Evolutionary conservation across 257 asterid genomes (phyloP), one percentile per base, ranked within the genome.

Genomic region (Petunia secreta): DNA sequence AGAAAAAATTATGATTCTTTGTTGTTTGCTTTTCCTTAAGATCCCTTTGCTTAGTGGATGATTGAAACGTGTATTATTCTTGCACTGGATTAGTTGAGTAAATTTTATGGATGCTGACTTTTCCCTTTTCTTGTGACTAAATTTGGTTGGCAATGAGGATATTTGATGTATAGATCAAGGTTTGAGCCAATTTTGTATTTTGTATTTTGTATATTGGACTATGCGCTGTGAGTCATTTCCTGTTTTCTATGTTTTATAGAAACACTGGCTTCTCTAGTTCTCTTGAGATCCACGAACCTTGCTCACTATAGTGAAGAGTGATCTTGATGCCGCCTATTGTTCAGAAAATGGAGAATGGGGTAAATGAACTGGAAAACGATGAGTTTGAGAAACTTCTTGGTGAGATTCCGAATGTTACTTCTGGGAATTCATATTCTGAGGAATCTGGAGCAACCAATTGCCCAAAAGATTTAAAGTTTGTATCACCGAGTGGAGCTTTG

Each of bases 301-400:
- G 55, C 55, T 67, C 55, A 43, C 52, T 5, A 16, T 34, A 4
- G n/a, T 68, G 57, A 68, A 68, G 57, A 68, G 1, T 44, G 16
- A 68, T 68, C 57, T 68, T 68, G 75, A 73, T 50, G 62, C 62
- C 13, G 62, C 62, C 13, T 50, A 37, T 36, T 73, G 78, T 73
- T 73, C 13, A 13, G 44, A 50, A 71, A 50, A 73, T 36, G 46
- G 78, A 73, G 36, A 73, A 73, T 50, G 62, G 78, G 11, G 34
- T 69, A 36, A 69, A 69, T 69, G 77, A 73, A 11, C 7, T 73
- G 46, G 78, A 73, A 50, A 73, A 73, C 36, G 62, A 50, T 50
- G 62, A 73, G 60, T 73, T 73, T 14, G 78, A 73, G 62, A 73
- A 73, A 73, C 78, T 73, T 50, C 78, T 50, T 6, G 78, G 78